Conservation (phyloP, 139 green algal genomes). For the Tetraselmis striata region DNA sequence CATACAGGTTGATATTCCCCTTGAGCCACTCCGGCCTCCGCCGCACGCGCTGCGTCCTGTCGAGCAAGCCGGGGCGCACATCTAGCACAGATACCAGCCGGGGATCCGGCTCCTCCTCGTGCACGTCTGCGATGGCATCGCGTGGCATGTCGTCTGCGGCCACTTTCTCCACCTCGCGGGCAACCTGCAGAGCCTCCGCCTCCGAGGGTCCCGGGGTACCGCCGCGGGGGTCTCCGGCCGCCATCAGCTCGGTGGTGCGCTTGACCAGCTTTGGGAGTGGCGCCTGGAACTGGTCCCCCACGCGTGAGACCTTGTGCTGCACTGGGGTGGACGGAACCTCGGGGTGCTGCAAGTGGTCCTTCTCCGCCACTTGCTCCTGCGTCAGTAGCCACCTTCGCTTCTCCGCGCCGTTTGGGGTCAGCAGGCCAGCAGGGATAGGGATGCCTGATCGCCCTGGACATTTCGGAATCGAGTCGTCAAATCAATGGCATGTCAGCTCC, state of each 20-base stretch:
- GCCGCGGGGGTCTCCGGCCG: not conserved
- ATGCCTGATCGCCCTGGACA: not conserved
- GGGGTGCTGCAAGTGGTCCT: not conserved
- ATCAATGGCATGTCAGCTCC: too few species aligned
- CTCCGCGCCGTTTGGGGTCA: not conserved
- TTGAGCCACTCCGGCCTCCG: not conserved
- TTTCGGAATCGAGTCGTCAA: too few species aligned
- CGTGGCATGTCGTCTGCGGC: slow-evolving; percentile 30
- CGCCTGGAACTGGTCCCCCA: slow-evolving; percentile 37
- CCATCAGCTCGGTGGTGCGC: not conserved
- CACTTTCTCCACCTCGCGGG: slow-evolving; percentile 25
- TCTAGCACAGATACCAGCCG: not conserved
- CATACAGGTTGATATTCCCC: not conserved
- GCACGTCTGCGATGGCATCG: slow-evolving; percentile 37
- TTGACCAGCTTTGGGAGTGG: slow-evolving; percentile 13
- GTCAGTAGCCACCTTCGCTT: not conserved
- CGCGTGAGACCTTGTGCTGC: slow-evolving; percentile 13
- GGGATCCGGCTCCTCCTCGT: not conserved
- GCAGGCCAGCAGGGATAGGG: not conserved
- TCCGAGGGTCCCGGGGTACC: slow-evolving; percentile 20
- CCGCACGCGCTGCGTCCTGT: not conserved
- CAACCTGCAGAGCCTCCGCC: slow-evolving; percentile 29
- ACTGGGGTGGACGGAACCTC: not conserved
- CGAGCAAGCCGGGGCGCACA: not conserved
- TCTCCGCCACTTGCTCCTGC: not conserved